These are phyloP conservation scores for Fusarium sp. DNA, from an alignment of 2,329 filamentous ascomycete genomes.

Conservation along the genomic window DNA sequence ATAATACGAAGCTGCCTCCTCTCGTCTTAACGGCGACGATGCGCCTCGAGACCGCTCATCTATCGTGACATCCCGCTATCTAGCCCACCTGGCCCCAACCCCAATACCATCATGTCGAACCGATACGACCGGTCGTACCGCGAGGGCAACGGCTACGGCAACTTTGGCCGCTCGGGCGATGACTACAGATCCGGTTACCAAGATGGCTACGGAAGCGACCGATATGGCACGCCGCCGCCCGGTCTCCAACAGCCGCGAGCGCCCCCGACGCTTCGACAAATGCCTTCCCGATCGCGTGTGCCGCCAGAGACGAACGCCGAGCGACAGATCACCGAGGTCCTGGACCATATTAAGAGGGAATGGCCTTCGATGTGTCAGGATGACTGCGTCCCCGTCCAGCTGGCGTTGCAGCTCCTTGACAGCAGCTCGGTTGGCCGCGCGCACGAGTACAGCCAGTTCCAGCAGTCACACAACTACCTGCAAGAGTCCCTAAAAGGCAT, in stretches of 20 bases:
- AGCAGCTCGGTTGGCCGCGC: constrained; percentile 92
- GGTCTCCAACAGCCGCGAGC: constrained; percentile 44
- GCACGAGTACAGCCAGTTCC: constrained; percentile 87
- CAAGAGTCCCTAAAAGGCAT: constrained; percentile 93
- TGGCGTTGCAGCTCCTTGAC: constrained; percentile 95
- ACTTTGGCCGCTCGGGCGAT: constrained; percentile 55
- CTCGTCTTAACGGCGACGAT: constrained; percentile 29
- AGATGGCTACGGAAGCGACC: constrained; percentile 58
- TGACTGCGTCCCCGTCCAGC: constrained; percentile 91
- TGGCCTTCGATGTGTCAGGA: constrained; percentile 93
- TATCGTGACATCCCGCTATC: constrained; percentile 30
- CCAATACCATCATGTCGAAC: constrained; percentile 59
- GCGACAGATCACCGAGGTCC: constrained; percentile 70
- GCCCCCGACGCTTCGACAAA: constrained; percentile 47
- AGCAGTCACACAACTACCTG: constrained; percentile 86
- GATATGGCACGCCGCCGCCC: constrained; percentile 54
- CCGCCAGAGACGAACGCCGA: constrained; percentile 63
- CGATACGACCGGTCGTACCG: constrained; percentile 59
- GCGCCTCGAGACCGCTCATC: constrained; percentile 29
- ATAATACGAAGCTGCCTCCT: not conserved
- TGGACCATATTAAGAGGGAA: constrained; percentile 86
- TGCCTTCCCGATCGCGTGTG: constrained; percentile 52
- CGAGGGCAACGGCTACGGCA: constrained; percentile 59
- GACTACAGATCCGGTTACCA: constrained; percentile 56
- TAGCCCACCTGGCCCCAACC: constrained; percentile 20